These are phyloP conservation scores for Lyophyllum shimeji DNA, from an alignment of 768 basidiomycete genomes.

Conservation along the genomic window DNA sequence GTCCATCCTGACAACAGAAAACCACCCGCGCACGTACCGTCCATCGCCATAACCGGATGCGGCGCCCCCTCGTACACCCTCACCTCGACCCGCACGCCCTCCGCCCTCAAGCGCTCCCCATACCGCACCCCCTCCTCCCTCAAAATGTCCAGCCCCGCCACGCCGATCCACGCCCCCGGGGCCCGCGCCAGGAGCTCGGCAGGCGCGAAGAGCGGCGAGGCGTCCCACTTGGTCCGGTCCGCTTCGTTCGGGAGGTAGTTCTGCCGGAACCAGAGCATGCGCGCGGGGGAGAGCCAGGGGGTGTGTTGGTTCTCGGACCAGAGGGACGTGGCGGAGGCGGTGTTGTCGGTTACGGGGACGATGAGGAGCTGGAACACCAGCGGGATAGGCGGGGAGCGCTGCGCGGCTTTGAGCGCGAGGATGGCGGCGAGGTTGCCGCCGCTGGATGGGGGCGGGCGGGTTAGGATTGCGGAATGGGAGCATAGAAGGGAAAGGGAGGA, in stretches of 20 bases:
- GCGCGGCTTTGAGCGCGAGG: slow-evolving; percentile 60
- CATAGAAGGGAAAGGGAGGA: slow-evolving; percentile 30
- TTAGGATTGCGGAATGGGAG: background rate
- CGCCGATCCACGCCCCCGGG: slow-evolving; percentile 61
- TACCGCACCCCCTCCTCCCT: slow-evolving; percentile 66
- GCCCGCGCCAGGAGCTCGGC: slow-evolving; percentile 48
- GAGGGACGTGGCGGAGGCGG: slow-evolving; percentile 44
- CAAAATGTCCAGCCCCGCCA: slow-evolving; percentile 67
- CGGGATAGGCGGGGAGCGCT: slow-evolving; percentile 46
- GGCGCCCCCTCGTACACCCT: slow-evolving; percentile 57
- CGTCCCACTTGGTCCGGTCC: slow-evolving; percentile 66
- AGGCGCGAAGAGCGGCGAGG: slow-evolving; percentile 71
- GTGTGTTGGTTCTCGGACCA: slow-evolving; percentile 61
- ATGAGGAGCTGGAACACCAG: slow-evolving; percentile 61
- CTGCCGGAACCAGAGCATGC: slow-evolving; percentile 74
- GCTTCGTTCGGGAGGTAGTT: slow-evolving; percentile 65
- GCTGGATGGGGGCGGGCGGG: slow-evolving; percentile 27
- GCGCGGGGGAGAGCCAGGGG: slow-evolving; percentile 56
- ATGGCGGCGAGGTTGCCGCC: slow-evolving; percentile 73
- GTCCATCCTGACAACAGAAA: too few relatives aligned
- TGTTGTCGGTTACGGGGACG: slow-evolving; percentile 78
- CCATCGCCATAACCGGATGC: slow-evolving; percentile 76
- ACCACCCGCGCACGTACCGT: slow-evolving; percentile 50
- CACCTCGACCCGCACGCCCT: slow-evolving; percentile 52
- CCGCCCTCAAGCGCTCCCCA: slow-evolving; percentile 51